Percentiles rank a stretch among this genome's conserved stretches.
Conservation (phyloP, 768 basidiomycete genomes). For the Naematelia encephala region DNA sequence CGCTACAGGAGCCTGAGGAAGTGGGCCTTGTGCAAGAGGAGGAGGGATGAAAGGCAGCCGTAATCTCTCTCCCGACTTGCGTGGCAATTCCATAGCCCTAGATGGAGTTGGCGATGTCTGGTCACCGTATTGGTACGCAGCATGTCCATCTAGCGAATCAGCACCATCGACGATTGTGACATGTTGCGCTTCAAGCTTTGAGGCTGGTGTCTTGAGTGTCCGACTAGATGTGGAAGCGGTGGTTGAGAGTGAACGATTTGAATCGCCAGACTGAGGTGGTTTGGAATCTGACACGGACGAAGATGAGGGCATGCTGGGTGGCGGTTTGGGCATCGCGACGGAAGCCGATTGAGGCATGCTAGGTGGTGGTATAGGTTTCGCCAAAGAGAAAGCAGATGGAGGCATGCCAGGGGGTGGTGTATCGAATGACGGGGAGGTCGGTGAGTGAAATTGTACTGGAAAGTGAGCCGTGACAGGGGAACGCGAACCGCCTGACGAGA, state of each 20-base stretch:
- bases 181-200: conserved; percentile 14
- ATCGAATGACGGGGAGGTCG: conserved; percentile 17
- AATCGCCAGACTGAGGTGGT: conserved; percentile 3
- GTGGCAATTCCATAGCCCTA: neutral
- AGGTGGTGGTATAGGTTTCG: conserved; percentile 10
- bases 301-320: conserved; percentile 5
- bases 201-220: conserved; percentile 39
- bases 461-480: neutral
- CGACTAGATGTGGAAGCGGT: conserved; percentile 36
- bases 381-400: neutral
- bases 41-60: neutral
- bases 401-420: conserved; percentile 10
- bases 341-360: conserved; percentile 3
- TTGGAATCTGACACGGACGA: conserved; percentile 3
- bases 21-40: conserved; percentile 1
- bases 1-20: neutral
- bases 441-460: neutral
- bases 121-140: neutral
- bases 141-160: conserved; percentile 16
- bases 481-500: neutral
- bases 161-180: conserved; percentile 17
- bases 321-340: conserved; percentile 10
- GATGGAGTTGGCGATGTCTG: neutral
- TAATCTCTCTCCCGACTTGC: neutral
- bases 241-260: conserved; percentile 31